Evolutionary conservation across 495 filamentous ascomycete genomes (phyloP).

Genomic region (Hyaloscypha hepaticicola): DNA sequence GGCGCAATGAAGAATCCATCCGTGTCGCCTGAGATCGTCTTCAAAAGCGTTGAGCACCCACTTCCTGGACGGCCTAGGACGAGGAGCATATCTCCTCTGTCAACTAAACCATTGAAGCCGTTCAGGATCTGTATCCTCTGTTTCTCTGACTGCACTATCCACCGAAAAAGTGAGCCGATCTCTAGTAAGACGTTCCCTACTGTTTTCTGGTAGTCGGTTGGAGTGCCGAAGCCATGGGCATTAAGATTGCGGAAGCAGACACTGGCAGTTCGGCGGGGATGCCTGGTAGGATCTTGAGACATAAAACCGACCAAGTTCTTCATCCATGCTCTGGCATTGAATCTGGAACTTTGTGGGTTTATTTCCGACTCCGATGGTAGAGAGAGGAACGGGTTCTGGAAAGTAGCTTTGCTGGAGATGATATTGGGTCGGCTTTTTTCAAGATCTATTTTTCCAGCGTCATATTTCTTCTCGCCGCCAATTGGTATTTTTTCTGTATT

Average conservation of each 20-base stretch:
- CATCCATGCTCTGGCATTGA: constrained; percentile 53
- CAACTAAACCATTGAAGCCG: constrained; percentile 76
- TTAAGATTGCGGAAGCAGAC: constrained; percentile 56
- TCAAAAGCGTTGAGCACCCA: constrained; percentile 78
- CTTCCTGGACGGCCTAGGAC: constrained; percentile 76
- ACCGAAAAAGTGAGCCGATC: constrained; percentile 39
- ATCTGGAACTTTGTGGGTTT: constrained; percentile 51
- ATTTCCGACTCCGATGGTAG: too few species aligned
- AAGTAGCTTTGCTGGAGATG: too few species aligned
- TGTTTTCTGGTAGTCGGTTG: constrained; percentile 81
- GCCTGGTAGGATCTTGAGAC: constrained; percentile 39
- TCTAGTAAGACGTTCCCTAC: constrained; percentile 65
- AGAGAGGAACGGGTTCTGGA: too few species aligned
- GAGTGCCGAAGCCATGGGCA: constrained; percentile 72
- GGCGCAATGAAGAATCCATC: constrained; percentile 68
- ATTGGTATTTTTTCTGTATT: too few species aligned
- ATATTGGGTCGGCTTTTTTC: too few species aligned
- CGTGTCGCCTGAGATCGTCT: constrained; percentile 76
- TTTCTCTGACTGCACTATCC: constrained; percentile 55
- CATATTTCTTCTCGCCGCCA: too few species aligned
- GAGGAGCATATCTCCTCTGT: constrained; percentile 75
- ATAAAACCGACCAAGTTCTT: constrained; percentile 52
- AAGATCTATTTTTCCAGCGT: too few species aligned
- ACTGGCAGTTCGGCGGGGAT: constrained; percentile 50
- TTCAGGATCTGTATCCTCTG: constrained; percentile 77